Conservation (phyloP, 2,329 filamentous ascomycete genomes). For the Sclerotinia borealis region DNA sequence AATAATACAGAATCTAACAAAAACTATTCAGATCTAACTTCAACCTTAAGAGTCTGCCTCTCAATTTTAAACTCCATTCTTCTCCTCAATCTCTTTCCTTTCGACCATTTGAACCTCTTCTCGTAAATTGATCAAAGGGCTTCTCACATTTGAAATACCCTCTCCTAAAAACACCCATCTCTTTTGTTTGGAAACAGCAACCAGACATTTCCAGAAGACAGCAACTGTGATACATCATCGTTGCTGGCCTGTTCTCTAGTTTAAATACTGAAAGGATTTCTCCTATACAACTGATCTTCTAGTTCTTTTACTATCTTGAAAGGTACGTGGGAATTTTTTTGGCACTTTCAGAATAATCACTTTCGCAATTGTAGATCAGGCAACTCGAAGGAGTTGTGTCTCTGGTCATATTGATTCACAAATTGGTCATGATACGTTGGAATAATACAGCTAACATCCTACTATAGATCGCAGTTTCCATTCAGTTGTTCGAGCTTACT, state of each 20-base stretch:
- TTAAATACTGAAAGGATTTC: background rate
- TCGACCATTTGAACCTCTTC: background rate
- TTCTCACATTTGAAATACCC: background rate
- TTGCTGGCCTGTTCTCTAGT: background rate
- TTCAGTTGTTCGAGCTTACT: constrained; percentile 16
- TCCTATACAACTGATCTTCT: background rate
- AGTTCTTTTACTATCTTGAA: background rate
- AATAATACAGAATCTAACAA: constrained; percentile 7
- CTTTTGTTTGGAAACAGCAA: background rate
- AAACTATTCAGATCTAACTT: background rate
- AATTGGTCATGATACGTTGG: constrained; percentile 8
- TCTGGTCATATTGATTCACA: background rate
- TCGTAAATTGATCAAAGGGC: background rate
- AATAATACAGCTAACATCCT: constrained; percentile 11
- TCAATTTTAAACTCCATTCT: background rate
- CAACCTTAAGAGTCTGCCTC: background rate
- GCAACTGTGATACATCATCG: background rate
- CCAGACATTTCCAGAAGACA: background rate
- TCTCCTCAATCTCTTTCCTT: background rate
- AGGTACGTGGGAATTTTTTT: constrained; percentile 9
- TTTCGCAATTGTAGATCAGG: constrained; percentile 5
- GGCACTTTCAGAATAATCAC: background rate
- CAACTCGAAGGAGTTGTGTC: background rate
- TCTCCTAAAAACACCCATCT: background rate
- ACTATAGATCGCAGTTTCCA: constrained; percentile 3